Percentiles rank a stretch among this genome's conserved stretches.
Conservation (phyloP, 2,329 filamentous ascomycete genomes). For the Colletotrichum tanaceti region DNA sequence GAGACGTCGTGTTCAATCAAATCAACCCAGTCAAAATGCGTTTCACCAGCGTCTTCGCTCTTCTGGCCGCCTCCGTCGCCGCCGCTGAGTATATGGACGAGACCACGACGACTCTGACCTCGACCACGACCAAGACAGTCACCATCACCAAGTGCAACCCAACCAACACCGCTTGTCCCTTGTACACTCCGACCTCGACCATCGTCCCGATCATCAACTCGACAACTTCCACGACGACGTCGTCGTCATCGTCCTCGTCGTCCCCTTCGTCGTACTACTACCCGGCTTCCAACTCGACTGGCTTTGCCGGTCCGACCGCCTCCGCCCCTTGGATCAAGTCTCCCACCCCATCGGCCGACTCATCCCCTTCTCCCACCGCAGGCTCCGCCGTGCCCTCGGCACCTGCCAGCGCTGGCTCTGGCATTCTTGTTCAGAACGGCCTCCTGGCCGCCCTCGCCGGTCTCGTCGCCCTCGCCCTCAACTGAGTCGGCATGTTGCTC, state of each 20-base stretch:
- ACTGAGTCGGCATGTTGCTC: constrained; percentile 20
- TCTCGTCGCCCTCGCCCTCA: constrained; percentile 54
- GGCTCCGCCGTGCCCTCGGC: constrained; percentile 44
- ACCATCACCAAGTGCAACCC: constrained; percentile 63
- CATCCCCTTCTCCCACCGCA: constrained; percentile 35
- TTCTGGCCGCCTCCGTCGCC: constrained; percentile 56
- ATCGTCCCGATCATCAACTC: constrained; percentile 38
- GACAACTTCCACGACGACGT: constrained; percentile 43
- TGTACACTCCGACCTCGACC: constrained; percentile 47
- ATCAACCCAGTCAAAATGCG: constrained; percentile 55
- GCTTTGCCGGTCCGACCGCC: constrained; percentile 43
- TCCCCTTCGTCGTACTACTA: constrained; percentile 44
- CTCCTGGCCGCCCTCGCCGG: constrained; percentile 54
- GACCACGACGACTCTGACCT: constrained; percentile 56
- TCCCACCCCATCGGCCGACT: constrained; percentile 38
- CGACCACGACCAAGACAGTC: constrained; percentile 57
- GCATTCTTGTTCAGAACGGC: constrained; percentile 54
- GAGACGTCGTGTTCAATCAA: constrained; percentile 7
- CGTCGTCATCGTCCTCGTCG: constrained; percentile 20
- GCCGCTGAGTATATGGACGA: constrained; percentile 49
- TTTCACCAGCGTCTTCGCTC: constrained; percentile 56
- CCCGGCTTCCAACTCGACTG: constrained; percentile 51
- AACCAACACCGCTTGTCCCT: constrained; percentile 57
- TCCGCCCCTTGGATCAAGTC: constrained; percentile 45
- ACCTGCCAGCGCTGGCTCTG: constrained; percentile 49